Evolutionary conservation across 768 basidiomycete genomes (phyloP).

Genomic region (Leccinum boreale): DNA sequence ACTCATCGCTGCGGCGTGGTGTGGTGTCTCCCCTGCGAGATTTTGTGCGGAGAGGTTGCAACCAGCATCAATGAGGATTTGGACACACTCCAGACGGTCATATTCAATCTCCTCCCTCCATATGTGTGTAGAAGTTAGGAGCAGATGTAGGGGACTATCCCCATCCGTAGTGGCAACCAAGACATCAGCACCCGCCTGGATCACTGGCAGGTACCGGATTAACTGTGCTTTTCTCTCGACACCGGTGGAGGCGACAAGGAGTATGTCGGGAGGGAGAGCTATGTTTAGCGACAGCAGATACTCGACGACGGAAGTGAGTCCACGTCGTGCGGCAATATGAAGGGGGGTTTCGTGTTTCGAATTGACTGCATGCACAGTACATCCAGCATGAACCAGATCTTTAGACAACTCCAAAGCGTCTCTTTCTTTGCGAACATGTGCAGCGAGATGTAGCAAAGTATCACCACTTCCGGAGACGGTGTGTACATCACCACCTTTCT

Average conservation of each 20-base stretch:
- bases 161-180: background rate
- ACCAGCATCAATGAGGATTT: constrained; percentile 5
- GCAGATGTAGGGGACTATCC: background rate
- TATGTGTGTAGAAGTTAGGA: background rate
- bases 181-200: background rate
- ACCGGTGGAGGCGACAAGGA: background rate
- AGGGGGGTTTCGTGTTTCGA: background rate
- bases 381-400: background rate
- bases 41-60: background rate
- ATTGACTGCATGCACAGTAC: background rate
- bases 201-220: background rate
- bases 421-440: background rate
- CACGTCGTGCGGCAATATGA: background rate
- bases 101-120: background rate
- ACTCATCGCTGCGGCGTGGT: background rate
- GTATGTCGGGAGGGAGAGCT: background rate
- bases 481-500: background rate
- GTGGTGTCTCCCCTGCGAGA: background rate
- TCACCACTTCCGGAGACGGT: background rate
- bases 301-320: background rate
- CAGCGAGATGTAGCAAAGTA: background rate
- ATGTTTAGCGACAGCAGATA: background rate
- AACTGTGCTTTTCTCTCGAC: background rate
- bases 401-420: background rate
- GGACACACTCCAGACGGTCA: background rate